Evolutionary conservation across 257 asterid genomes (phyloP), one percentile per base, ranked within the genome.

Genomic region (Eucommia ulmoides): DNA sequence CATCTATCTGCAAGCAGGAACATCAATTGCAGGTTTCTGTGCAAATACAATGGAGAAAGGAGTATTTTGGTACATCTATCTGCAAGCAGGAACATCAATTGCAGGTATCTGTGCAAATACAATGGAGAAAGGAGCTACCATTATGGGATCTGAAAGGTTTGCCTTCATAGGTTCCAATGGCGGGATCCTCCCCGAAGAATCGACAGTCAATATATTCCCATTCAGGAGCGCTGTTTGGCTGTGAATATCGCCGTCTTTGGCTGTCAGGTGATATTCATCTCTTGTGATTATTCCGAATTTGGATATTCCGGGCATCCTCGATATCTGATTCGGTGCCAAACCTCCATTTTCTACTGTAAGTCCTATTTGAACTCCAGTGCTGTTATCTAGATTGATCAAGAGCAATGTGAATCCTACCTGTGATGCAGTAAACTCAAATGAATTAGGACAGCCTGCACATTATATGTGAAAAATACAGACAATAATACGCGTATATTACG

Each of bases 221-320:
- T 88, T 88, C 18, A 88, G 80, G 24, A 77, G 76, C 76, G 82
- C 59, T 21, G 68, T 79, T 63, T 74, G 88, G 81, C 97, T 84
- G 15, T 82, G 95, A 59, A 81, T 53, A 53, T 88, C 74, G 14
- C 93, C 83, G 26, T 74, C 71, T 55, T 77, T 60, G 44, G 88
- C 84, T 20, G 89, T 77, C 23, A 82, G 65, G 56, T 84, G 95
- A 66, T 84, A 88, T 46, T 88, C 97, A 59, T 76, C 79, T 65
- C 89, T 79, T 61, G 41, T 22, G 56, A 45, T 57, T 48, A 45
- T 14, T 6, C 38, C 44, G 16, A 1, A 2, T 35, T 35, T 35
- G 16, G 9, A 35, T 10, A 10, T 35, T 18, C 38, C 10, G 53
- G 55, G 22, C 50, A 29, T 38, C 42, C 56, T 45, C 2, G 46